These are phyloP conservation scores for Gossypium rotundifolium DNA, from an alignment of 345 rosid species.

Conservation along the genomic window DNA sequence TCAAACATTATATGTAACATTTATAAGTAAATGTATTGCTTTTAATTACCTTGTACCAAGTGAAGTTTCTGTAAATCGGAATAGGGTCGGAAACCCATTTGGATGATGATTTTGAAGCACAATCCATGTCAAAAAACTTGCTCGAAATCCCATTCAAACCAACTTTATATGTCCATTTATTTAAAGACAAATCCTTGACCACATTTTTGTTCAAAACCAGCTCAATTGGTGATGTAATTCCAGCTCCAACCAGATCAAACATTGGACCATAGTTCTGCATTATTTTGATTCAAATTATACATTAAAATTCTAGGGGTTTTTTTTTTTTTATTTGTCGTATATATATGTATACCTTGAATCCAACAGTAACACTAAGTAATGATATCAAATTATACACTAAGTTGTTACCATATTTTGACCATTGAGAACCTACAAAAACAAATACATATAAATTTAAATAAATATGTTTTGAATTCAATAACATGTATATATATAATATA, in stretches of 20 bases:
- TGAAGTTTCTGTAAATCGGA: slow-evolving; percentile 15
- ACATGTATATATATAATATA: neutral
- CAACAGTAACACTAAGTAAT: slow-evolving; percentile 30
- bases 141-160: slow-evolving; percentile 32
- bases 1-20: neutral
- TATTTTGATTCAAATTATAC: neutral
- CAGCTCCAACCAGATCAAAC: slow-evolving; percentile 17
- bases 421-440: slow-evolving; percentile 13
- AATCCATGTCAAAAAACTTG: neutral
- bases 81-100: slow-evolving; percentile 15
- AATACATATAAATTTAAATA: neutral
- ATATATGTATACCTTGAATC: slow-evolving; percentile 22
- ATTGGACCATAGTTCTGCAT: slow-evolving; percentile 29
- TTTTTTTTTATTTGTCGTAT: neutral
- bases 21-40: neutral
- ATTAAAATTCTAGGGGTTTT: neutral
- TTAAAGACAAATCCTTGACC: slow-evolving; percentile 17
- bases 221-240: slow-evolving; percentile 34
- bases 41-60: slow-evolving; percentile 46
- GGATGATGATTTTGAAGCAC: neutral
- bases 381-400: slow-evolving; percentile 8
- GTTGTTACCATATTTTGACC: neutral
- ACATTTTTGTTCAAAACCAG: slow-evolving; percentile 3
- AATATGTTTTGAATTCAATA: neutral
- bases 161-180: slow-evolving; percentile 34